Conservation (phyloP, 129 eudicot species). For the Lactuca saligna region DNA sequence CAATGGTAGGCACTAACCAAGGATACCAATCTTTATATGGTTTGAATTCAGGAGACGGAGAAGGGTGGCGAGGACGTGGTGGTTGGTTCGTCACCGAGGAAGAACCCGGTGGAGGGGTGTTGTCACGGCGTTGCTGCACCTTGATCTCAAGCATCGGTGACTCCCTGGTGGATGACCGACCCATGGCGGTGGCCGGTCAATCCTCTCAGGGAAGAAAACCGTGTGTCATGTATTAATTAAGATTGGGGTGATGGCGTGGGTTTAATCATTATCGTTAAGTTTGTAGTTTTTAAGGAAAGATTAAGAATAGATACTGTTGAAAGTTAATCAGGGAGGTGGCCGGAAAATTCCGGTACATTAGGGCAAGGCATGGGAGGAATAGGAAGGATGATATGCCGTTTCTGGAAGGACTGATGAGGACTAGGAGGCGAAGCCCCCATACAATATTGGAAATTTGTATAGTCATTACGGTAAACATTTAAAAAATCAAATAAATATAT, state of each 20-base stretch:
- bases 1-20: conserved; percentile 64
- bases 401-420: not conserved
- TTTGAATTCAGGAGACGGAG: conserved; percentile 28
- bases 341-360: conserved; percentile 11
- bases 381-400: conserved; percentile 7
- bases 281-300: conserved; percentile 11
- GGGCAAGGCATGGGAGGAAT: conserved; percentile 12
- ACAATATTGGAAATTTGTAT: not conserved
- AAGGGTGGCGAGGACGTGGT: not conserved
- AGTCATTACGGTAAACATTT: too few species aligned
- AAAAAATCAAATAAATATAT: too few species aligned
- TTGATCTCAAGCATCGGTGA: conserved; percentile 43
- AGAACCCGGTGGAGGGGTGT: conserved; percentile 15
- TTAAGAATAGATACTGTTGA: not conserved
- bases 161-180: conserved; percentile 36
- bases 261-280: conserved; percentile 5
- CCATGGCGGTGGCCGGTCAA: conserved; percentile 14
- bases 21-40: conserved; percentile 54
- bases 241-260: conserved; percentile 1
- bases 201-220: conserved; percentile 28
- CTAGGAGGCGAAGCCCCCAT: not conserved
- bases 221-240: conserved; percentile 11
- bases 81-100: not conserved
- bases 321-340: conserved; percentile 5
- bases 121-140: conserved; percentile 39